Evolutionary conservation across 306 rosid species (phyloP).

Genomic region (Quercus parvula): DNA sequence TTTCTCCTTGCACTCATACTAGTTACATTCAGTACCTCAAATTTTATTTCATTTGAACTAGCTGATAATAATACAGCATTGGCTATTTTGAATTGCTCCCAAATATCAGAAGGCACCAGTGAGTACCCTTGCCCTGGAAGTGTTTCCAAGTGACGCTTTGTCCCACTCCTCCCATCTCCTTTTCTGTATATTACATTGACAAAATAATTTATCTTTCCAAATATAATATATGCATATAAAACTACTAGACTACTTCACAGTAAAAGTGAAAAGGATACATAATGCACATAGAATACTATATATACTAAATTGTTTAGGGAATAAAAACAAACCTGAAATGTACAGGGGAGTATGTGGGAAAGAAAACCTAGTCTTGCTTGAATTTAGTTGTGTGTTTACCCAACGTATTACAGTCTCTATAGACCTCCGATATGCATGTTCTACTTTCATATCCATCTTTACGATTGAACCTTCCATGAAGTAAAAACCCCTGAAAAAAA

Average conservation of each 20-base stretch:
- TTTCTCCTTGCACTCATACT: slow-evolving; percentile 68
- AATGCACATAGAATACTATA: background rate
- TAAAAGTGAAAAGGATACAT: background rate
- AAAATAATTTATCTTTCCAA: slow-evolving; percentile 5
- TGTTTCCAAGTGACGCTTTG: slow-evolving; percentile 76
- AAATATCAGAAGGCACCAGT: slow-evolving; percentile 48
- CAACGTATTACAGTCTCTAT: slow-evolving; percentile 61
- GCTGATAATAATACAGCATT: slow-evolving; percentile 38
- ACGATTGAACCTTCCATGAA: slow-evolving; percentile 72
- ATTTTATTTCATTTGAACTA: slow-evolving; percentile 16
- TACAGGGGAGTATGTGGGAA: slow-evolving; percentile 78
- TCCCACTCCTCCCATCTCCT: slow-evolving; percentile 76
- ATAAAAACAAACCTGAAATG: slow-evolving; percentile 70
- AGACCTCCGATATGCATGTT: slow-evolving; percentile 66
- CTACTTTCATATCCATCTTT: slow-evolving; percentile 59
- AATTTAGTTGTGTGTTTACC: slow-evolving; percentile 50
- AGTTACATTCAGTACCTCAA: slow-evolving; percentile 62
- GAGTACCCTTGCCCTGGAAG: slow-evolving; percentile 65
- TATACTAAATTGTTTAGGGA: background rate
- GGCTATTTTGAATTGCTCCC: slow-evolving; percentile 60
- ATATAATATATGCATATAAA: background rate
- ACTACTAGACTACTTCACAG: background rate
- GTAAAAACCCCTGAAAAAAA: slow-evolving; percentile 68
- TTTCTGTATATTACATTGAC: slow-evolving; percentile 45
- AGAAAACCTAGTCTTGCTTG: slow-evolving; percentile 62